Evolutionary conservation across 2,329 filamentous ascomycete genomes (phyloP).

Genomic region (Fusarium haematococcum): DNA sequence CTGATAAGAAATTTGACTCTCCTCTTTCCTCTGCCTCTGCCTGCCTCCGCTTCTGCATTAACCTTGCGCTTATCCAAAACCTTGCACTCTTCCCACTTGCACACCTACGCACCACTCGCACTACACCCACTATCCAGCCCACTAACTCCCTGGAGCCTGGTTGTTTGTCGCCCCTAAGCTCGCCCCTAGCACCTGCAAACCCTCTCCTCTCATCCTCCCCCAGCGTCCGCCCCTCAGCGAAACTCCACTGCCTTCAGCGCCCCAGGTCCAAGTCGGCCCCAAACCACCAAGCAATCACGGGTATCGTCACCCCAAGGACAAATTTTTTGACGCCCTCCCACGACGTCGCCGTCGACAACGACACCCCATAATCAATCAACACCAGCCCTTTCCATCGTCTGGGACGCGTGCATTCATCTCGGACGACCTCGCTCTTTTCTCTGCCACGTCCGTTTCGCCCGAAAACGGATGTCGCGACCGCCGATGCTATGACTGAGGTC

Average conservation of each 20-base stretch:
- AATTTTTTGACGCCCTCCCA: conserved; percentile 50
- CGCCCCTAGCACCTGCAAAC: conserved; percentile 20
- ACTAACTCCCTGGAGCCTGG: conserved; percentile 28
- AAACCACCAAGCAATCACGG: conserved; percentile 36
- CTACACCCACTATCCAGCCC: conserved; percentile 16
- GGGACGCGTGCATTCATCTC: conserved; percentile 46
- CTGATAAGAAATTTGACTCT: conserved; percentile 27
- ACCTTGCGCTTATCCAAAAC: conserved; percentile 37
- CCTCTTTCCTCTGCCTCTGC: conserved; percentile 18
- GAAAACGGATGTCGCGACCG: conserved; percentile 77
- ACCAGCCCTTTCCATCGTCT: conserved; percentile 49
- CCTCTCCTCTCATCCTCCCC: conserved; percentile 18
- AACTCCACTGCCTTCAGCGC: conserved; percentile 39
- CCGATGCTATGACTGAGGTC: conserved; percentile 79
- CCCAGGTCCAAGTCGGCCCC: conserved; percentile 31
- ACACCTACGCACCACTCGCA: conserved; percentile 21
- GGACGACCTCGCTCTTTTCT: conserved; percentile 34
- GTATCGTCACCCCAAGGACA: conserved; percentile 41
- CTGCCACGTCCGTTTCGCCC: conserved; percentile 67
- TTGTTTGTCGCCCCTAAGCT: conserved; percentile 29
- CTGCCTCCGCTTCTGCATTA: conserved; percentile 15
- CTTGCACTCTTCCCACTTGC: conserved; percentile 14
- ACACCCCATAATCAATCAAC: conserved; percentile 49
- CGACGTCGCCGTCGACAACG: conserved; percentile 46
- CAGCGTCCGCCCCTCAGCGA: conserved; percentile 34